Evolutionary conservation across 2,329 filamentous ascomycete species (phyloP), one percentile per base, ranked within the genome.

Genomic region (Sphaerulina musiva): DNA sequence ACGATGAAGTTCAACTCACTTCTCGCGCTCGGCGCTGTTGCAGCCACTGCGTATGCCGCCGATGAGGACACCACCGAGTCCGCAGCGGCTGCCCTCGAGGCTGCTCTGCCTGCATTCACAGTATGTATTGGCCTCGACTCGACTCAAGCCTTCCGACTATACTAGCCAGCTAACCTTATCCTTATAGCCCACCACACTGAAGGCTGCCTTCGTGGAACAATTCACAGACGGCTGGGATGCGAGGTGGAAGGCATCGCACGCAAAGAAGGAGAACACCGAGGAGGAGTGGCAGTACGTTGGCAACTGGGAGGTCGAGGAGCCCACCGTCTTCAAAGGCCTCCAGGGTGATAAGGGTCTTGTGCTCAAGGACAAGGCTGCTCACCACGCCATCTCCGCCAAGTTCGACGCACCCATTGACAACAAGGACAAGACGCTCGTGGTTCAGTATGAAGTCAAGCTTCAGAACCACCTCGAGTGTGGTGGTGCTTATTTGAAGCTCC

Each of bases 361-460:
- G 60, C 83, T 97, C 75, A 98, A 98, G 86, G 95, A 97, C 78
- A 82, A 88, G 62, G 93, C 93, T 64, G 93, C 93, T 67, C 93
- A 98, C 78, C 93, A 98, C 76, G 93, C 93, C 78, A 98, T 98
- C 74, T 98, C 93, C 47, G 89, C 93, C 77, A 97, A 97, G 77
- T 97, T 98, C 79, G 84, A 87, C 72, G 90, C 95, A 81, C 86
- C 88, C 76, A 87, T 98, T 69, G 87, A 96, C 76, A 93, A 95
- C 83, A 97, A 92, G 83, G 90, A 82, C 77, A 95, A 98, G 80
- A 87, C 89, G 56, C 82, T 98, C 48, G 93, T 98, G 64, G 89
- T 98, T 51, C 93, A 98, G 77, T 98, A 98, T 72, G 93, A 98
- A 74, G 93, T 97, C 71, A 98, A 98, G 83, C 87, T 96, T 62